A percentile compares a stretch with the other conserved stretches of the same genome.
These are phyloP conservation scores for Digitaria exilis DNA, from an alignment of 202 grass and related monocot species.

Conservation along the genomic window DNA sequence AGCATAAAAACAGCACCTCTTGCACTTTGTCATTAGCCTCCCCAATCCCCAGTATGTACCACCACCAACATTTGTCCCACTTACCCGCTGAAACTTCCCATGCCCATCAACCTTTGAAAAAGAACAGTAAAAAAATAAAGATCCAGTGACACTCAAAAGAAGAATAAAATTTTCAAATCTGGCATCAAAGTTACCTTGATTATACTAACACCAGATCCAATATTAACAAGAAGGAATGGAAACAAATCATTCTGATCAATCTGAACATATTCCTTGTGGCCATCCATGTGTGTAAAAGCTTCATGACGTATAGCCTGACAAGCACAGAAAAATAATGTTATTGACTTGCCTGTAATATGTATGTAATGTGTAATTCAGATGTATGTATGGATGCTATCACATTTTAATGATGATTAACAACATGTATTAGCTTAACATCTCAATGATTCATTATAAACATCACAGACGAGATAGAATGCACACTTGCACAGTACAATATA, in stretches of 20 bases:
- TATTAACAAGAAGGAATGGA: constrained; percentile 98
- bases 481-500: constrained; percentile 36
- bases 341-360: constrained; percentile 13
- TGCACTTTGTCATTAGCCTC: constrained; percentile 94
- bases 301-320: constrained; percentile 94
- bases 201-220: constrained; percentile 98
- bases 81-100: constrained; percentile 96
- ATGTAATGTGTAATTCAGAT: background rate
- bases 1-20: constrained; percentile 63
- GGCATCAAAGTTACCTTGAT: constrained; percentile 76
- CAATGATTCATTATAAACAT: constrained; percentile 27
- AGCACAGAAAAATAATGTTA: constrained; percentile 15
- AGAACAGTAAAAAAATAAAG: constrained; percentile 28
- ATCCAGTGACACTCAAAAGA: constrained; percentile 15
- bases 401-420: constrained; percentile 11
- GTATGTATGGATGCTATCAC: background rate
- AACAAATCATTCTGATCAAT: constrained; percentile 96
- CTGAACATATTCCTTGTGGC: constrained; percentile 93
- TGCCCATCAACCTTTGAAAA: constrained; percentile 89
- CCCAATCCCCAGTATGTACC: constrained; percentile 97
- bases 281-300: constrained; percentile 99
- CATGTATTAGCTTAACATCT: background rate
- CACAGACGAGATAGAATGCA: constrained; percentile 29
- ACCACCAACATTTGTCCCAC: constrained; percentile 98
- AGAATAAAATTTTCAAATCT: background rate